Base-by-base conservation (phyloP, 2,329 filamentous ascomycete genomes). In the Colletotrichum melonis region DNA sequence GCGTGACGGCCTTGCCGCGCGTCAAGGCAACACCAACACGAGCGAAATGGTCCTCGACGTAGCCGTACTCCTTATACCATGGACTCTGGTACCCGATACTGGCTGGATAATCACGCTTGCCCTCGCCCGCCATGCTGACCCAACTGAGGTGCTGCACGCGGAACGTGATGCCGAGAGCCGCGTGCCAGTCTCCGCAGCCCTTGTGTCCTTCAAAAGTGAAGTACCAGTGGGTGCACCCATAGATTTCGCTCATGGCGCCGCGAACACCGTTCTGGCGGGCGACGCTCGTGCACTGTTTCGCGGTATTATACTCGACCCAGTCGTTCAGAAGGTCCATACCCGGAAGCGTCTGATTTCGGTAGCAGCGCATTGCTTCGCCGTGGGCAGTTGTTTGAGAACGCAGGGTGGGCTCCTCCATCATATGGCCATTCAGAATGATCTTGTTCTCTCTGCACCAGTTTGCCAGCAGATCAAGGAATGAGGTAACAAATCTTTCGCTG, bases 361-460 rank as follows among this genome's bases (percentile, higher is more conserved):
- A 81, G 60, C 78, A 80, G 16, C 79, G 76, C 80, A 81, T 81
- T 3, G 79, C 77, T 67, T 81, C 80, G 14, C 80, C 80, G n/a
- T 80, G 74, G 4, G 78, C 76, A 0, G 75, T 76, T 1, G 79
- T 81, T 62, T 81, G 80, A 5, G 78, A 80, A 22, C 77, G 72
- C 1, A 81, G 75, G 1, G 76, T 79, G 7, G 79, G 78, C 59
- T 81, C 80, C 72, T 81, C 78, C 79, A 81, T 81, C 79, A 81
- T 80, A 28, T 81, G 80, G 0, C 79, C 80, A 46, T 78, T 76
- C 19, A 81, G 73, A 9, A 77, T 71, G 9, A 81, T 75, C 1
- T 73, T 69, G 16, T 81, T 80, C 5, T 74, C 72, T n/a, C 68
- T 65, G 57, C 79, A 81, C 79, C 80, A 81, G 14, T 46, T 38